Evolutionary conservation across 768 basidiomycete genomes (phyloP).

Genomic region (Tubosaeta brunneosetosa): DNA sequence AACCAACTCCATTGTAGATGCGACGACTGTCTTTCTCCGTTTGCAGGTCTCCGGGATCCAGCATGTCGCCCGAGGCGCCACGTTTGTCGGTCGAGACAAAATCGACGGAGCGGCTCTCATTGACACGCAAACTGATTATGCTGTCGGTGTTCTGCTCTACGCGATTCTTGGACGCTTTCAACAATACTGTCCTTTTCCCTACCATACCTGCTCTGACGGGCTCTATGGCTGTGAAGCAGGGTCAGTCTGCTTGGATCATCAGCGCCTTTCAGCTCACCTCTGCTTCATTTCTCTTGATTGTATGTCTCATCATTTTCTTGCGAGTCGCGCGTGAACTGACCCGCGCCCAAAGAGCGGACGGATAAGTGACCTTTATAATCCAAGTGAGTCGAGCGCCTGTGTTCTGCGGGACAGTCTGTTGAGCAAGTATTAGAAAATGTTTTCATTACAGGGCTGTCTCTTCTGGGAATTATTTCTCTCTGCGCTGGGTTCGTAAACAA

Average conservation of each 20-base stretch:
- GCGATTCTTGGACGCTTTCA: constrained; percentile 42
- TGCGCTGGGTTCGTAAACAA: constrained; percentile 42
- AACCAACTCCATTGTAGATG: not conserved
- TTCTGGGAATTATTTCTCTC: constrained; percentile 42
- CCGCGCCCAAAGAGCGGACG: constrained; percentile 19
- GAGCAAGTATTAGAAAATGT: constrained; percentile 37
- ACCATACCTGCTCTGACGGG: constrained; percentile 34
- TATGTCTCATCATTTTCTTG: constrained; percentile 4
- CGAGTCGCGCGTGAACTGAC: constrained; percentile 6
- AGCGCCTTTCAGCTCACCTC: constrained; percentile 46
- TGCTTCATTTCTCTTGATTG: constrained; percentile 35
- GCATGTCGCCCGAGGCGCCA: constrained; percentile 5
- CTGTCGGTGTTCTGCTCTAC: constrained; percentile 38
- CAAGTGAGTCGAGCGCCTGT: constrained; percentile 27
- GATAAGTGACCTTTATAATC: constrained; percentile 22
- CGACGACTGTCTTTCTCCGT: not conserved
- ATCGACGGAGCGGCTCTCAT: constrained; percentile 14
- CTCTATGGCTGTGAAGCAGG: constrained; percentile 6
- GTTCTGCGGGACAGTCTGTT: constrained; percentile 19
- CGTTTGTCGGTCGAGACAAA: not conserved
- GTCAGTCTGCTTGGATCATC: constrained; percentile 34
- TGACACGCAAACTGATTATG: constrained; percentile 26
- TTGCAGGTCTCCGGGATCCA: not conserved
- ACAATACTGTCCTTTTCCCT: constrained; percentile 38
- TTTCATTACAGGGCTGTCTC: constrained; percentile 39